Base-by-base conservation (phyloP, 2,329 filamentous ascomycete species). In the Colletotrichum lupini region DNA sequence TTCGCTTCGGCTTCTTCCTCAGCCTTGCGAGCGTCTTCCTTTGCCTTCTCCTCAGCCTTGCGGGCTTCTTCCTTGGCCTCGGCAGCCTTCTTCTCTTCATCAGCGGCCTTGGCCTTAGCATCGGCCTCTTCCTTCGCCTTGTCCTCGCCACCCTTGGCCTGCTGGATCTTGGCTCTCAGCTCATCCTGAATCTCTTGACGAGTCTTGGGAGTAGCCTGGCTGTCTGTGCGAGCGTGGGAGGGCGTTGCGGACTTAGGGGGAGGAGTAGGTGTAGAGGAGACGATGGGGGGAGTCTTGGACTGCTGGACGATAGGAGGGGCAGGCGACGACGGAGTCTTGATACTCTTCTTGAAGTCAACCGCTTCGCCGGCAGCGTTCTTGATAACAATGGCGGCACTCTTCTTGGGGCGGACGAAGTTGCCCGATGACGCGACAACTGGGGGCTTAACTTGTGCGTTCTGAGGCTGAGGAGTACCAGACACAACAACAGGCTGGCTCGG, bases 101-200 rank as follows among this genome's bases (percentile, higher is more conserved):
- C 85, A 26, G 86, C 77, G 6, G 76, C 79, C 57, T 80, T 86
- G 74, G 78, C 77, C 28, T 87, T 78, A 3, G 76, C 80, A 55
- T 79, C 82, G 74, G 87, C 85, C 35, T 78, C 79, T 28, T 78
- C 76, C 72, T 79, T 79, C 28, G 80, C 75, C 73, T 81, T 81
- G 26, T 77, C 77, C 30, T 70, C 76, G 22, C 79, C 77, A 35
- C 78, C 82, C 2, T 86, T 86, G 68, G 91, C 90, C 65, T 90
- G 89, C 80, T 92, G 91, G 80, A 97, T 92, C 80, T 94, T 92
- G 81, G 93, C 91, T 82, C 93, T 93, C 79, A 95, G 93, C 83
- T 97, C 95, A 76, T 94, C 91, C 72, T 92, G 92, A 75, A 94
- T 94, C 83, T 98, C 93, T 81, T 96, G 93, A 46, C 91, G 90